These are phyloP conservation scores for Ophiostoma ulmi DNA, from an alignment of 2,329 filamentous ascomycete genomes.

Conservation along the genomic window DNA sequence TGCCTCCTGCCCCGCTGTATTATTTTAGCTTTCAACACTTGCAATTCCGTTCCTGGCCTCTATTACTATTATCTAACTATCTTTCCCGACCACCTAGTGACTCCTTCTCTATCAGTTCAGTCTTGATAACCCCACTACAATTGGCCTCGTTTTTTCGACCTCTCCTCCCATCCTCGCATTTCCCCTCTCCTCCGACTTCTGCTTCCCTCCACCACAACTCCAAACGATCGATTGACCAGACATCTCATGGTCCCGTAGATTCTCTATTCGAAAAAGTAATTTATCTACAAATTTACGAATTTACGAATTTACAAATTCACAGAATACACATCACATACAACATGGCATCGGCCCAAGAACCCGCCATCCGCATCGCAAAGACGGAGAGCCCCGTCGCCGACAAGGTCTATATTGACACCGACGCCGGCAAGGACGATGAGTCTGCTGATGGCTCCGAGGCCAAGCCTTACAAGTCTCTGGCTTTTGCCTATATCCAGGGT, in stretches of 20 bases:
- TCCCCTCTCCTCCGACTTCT: conserved; percentile 7
- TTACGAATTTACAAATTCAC: not conserved
- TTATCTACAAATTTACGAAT: not conserved
- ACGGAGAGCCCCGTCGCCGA: conserved; percentile 31
- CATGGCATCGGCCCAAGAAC: conserved; percentile 37
- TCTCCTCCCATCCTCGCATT: not conserved
- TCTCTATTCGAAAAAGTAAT: not conserved
- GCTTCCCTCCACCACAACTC: not conserved
- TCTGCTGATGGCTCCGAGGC: conserved; percentile 62
- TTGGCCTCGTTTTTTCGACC: conserved; percentile 7
- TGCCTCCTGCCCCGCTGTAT: conserved; percentile 10
- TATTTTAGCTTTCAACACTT: conserved; percentile 4
- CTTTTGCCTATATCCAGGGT: conserved; percentile 70
- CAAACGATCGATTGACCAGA: conserved; percentile 7
- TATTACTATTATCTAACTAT: not conserved
- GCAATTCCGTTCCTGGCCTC: conserved; percentile 12
- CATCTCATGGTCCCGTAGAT: not conserved
- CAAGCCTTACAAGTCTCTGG: conserved; percentile 75
- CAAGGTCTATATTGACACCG: conserved; percentile 72
- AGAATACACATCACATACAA: not conserved
- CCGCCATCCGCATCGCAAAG: conserved; percentile 46
- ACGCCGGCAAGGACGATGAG: conserved; percentile 66
- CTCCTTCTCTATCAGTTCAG: not conserved
- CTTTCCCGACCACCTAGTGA: not conserved
- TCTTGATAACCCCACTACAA: conserved; percentile 16